Conservation (phyloP, 257 asterid genomes). For the Przewalskia tangutica region DNA sequence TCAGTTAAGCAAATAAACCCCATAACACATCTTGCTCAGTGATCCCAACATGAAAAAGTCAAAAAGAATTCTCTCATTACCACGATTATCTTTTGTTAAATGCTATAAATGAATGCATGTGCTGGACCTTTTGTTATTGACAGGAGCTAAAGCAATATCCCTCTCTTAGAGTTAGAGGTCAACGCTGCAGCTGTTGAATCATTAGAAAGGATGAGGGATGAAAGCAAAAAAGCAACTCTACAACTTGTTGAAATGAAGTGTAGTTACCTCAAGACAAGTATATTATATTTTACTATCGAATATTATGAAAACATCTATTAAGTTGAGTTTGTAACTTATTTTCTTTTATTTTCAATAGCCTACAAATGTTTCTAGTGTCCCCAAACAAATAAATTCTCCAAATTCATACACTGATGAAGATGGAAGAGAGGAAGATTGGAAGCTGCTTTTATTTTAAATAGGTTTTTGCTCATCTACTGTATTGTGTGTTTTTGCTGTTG, state of each 20-base stretch:
- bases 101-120: conserved; percentile 1
- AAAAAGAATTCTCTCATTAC: not conserved
- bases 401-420: too few species aligned
- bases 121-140: not conserved
- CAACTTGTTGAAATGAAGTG: conserved; percentile 96
- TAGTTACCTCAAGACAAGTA: too few species aligned
- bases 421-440: too few species aligned
- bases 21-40: not conserved
- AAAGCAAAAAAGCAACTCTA: conserved; percentile 84
- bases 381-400: too few species aligned
- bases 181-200: conserved; percentile 82
- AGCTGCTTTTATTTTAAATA: too few species aligned
- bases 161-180: conserved; percentile 84
- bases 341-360: too few species aligned
- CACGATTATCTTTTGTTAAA: not conserved
- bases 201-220: conserved; percentile 88
- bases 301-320: too few species aligned
- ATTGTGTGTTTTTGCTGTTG: too few species aligned
- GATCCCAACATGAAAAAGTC: not conserved
- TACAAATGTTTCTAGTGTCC: too few species aligned
- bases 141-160: conserved; percentile 99
- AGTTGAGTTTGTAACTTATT: too few species aligned
- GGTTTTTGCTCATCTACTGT: too few species aligned
- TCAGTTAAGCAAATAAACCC: not conserved
- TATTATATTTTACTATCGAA: too few species aligned